These are phyloP conservation scores for Hibiscus mutabilis DNA, from an alignment of 345 rosid species.

Conservation along the genomic window DNA sequence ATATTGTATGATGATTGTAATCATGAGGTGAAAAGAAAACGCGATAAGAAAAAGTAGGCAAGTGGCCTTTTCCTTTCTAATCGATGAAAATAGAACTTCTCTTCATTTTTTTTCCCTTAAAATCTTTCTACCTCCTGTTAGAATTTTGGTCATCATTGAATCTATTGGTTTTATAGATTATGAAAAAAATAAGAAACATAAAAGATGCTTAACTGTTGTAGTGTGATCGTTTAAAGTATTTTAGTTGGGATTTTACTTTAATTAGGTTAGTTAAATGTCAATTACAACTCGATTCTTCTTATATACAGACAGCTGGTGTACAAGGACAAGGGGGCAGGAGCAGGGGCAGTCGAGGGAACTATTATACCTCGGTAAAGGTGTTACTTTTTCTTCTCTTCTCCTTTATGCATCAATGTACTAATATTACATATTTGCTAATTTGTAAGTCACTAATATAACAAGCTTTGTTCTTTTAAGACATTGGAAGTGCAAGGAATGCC, in stretches of 20 bases:
- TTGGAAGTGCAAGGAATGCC: constrained; percentile 42
- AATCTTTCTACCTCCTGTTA: background rate
- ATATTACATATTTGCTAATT: background rate
- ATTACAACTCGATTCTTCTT: background rate
- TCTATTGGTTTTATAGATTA: background rate
- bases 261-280: background rate
- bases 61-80: background rate
- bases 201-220: background rate
- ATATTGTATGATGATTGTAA: background rate
- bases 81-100: too few relatives aligned
- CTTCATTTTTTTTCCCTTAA: background rate
- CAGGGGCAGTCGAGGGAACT: constrained; percentile 45
- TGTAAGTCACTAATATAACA: background rate
- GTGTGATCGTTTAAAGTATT: background rate
- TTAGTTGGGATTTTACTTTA: background rate
- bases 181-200: background rate
- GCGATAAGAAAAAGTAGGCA: constrained; percentile 67
- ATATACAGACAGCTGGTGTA: constrained; percentile 9
- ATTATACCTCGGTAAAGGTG: constrained; percentile 30
- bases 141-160: background rate
- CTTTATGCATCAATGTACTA: background rate
- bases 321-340: constrained; percentile 35
- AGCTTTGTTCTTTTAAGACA: constrained; percentile 23
- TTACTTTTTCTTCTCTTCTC: background rate
- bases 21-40: constrained; percentile 75